A percentile compares a stretch with the other conserved stretches of the same genome.
phyloP scores from a whole-genome alignment of 306 rosid genomes.

The Sindora glabra region DNA sequence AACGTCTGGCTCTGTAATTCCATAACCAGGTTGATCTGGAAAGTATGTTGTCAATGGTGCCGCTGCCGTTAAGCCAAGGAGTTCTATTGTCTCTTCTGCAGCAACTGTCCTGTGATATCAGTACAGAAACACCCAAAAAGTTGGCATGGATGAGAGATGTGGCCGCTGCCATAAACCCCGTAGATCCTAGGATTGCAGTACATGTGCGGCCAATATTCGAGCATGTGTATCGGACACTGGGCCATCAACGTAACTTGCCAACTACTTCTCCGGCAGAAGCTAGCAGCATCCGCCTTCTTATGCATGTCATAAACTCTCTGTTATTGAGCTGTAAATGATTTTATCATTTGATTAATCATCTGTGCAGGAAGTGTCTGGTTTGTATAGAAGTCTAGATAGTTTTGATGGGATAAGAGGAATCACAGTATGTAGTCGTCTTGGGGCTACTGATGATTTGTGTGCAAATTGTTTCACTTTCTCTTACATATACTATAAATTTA shows the following conservation, averaged over 20 bases:
- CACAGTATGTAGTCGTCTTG: slow-evolving; percentile 13
- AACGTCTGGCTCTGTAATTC: background rate
- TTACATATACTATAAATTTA: background rate
- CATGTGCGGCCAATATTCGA: slow-evolving; percentile 45
- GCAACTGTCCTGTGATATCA: slow-evolving; percentile 51
- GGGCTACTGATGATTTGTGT: slow-evolving; percentile 21
- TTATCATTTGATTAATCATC: background rate
- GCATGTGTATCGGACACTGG: slow-evolving; percentile 44
- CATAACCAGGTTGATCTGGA: slow-evolving; percentile 51
- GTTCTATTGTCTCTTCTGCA: slow-evolving; percentile 68
- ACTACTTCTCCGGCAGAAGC: slow-evolving; percentile 44
- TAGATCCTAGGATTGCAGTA: slow-evolving; percentile 40
- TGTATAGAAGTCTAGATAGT: slow-evolving; percentile 40
- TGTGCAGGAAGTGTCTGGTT: slow-evolving; percentile 29
- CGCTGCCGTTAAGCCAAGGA: slow-evolving; percentile 69
- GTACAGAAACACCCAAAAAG: slow-evolving; percentile 38
- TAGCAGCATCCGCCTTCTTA: slow-evolving; percentile 51
- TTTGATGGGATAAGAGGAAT: slow-evolving; percentile 18
- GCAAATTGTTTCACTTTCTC: slow-evolving; percentile 24
- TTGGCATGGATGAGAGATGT: slow-evolving; percentile 65
- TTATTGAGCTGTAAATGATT: slow-evolving; percentile 63
- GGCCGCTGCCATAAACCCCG: slow-evolving; percentile 53
- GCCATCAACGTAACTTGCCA: slow-evolving; percentile 41
- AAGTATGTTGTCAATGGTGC: slow-evolving; percentile 40
- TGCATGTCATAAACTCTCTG: slow-evolving; percentile 64